These are phyloP conservation scores for Bryoglossum gracile DNA, from an alignment of 495 filamentous ascomycete genomes.

Conservation along the genomic window DNA sequence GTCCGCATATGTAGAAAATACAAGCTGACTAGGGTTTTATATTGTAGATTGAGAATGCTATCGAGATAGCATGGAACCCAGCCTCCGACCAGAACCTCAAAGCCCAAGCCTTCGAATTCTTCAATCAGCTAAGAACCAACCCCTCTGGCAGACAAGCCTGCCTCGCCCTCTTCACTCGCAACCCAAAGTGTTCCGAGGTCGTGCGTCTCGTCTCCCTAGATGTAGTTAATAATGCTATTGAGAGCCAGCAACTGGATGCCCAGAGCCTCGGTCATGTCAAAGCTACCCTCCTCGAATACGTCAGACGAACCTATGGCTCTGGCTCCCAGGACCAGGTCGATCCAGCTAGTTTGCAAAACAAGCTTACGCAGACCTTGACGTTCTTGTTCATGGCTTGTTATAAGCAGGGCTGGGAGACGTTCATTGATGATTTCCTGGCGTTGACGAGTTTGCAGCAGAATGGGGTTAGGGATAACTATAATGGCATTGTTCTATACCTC, in stretches of 20 bases:
- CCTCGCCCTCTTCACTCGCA: slow-evolving; percentile 72
- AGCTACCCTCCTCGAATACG: slow-evolving; percentile 70
- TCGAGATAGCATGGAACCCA: slow-evolving; percentile 82
- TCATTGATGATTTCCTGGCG: slow-evolving; percentile 78
- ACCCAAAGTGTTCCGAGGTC: slow-evolving; percentile 72
- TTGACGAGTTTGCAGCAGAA: slow-evolving; percentile 53
- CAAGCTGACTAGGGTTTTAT: no score
- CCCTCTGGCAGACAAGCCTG: slow-evolving; percentile 81
- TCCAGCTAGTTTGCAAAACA: slow-evolving; percentile 79
- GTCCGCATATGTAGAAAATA: no score
- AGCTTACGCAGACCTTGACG: slow-evolving; percentile 90
- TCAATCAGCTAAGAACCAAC: slow-evolving; percentile 72
- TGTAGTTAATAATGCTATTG: slow-evolving; percentile 83
- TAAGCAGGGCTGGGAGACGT: slow-evolving; percentile 72
- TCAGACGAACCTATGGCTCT: slow-evolving; percentile 61
- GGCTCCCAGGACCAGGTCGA: slow-evolving; percentile 48
- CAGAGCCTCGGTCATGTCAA: slow-evolving; percentile 62
- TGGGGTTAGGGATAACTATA: slow-evolving; percentile 54
- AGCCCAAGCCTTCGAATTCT: slow-evolving; percentile 77
- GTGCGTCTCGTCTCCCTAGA: slow-evolving; percentile 85
- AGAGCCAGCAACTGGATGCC: slow-evolving; percentile 60
- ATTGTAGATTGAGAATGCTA: slow-evolving; percentile 77
- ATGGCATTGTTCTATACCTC: slow-evolving; percentile 79
- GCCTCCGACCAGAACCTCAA: slow-evolving; percentile 66
- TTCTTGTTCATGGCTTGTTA: slow-evolving; percentile 84